Percentiles rank a stretch among this genome's conserved stretches.
phyloP scores from a whole-genome alignment of 2,329 filamentous ascomycete genomes.

The Zymoseptoria passerinii region DNA sequence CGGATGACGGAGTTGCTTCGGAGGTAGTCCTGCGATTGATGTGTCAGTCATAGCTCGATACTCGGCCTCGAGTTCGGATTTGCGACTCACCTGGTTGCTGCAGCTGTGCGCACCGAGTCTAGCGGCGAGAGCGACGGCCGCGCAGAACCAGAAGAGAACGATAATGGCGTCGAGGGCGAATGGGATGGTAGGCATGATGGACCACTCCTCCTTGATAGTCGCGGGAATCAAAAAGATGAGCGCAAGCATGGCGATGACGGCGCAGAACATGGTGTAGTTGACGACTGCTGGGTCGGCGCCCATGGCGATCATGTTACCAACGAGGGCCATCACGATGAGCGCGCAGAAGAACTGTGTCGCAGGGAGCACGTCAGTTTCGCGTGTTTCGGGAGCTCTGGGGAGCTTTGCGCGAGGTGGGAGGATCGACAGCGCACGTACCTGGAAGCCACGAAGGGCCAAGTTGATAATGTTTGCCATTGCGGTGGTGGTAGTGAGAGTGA shows the following conservation, averaged over 20 bases:
- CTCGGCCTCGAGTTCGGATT: conserved; percentile 1
- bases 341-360: conserved; percentile 48
- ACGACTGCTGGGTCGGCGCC: conserved; percentile 42
- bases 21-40: conserved; percentile 28
- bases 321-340: conserved; percentile 51
- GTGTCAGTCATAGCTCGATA: neutral
- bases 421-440: conserved; percentile 15
- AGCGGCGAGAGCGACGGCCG: conserved; percentile 60
- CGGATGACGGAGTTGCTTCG: conserved; percentile 35
- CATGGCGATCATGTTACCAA: conserved; percentile 57
- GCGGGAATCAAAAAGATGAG: conserved; percentile 55
- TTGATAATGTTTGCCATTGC: conserved; percentile 19
- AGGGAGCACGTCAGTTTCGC: neutral
- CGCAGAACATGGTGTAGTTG: conserved; percentile 60
- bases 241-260: conserved; percentile 57
- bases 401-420: neutral
- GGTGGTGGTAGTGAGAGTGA: neutral
- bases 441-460: conserved; percentile 22
- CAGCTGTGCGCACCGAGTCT: conserved; percentile 64
- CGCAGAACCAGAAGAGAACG: conserved; percentile 62
- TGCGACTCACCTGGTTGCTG: conserved; percentile 45
- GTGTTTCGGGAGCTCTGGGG: neutral
- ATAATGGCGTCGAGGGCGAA: conserved; percentile 52
- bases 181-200: conserved; percentile 44
- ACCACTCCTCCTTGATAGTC: conserved; percentile 46